Evolutionary conservation across 2,329 filamentous ascomycete genomes (phyloP).

Genomic region (Phyllosticta capitalensis): DNA sequence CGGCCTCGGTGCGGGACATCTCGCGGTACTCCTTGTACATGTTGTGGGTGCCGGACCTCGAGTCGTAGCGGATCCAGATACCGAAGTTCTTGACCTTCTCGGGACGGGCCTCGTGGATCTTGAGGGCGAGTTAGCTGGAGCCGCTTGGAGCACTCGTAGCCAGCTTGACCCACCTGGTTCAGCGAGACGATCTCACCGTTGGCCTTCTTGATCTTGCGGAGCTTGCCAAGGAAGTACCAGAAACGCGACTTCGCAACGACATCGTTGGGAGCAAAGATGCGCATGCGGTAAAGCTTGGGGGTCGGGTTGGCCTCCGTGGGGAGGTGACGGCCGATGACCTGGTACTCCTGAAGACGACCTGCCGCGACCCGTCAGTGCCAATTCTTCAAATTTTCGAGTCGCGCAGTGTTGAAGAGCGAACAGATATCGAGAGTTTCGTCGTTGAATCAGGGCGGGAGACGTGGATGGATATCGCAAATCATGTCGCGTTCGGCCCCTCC

Average conservation of each 20-base stretch:
- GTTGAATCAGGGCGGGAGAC: background rate
- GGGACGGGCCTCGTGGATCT: conserved; percentile 99
- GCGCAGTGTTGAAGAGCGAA: background rate
- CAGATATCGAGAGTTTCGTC: background rate
- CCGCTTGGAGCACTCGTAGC: background rate
- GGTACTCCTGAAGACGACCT: conserved; percentile 99
- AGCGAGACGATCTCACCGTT: conserved; percentile 98
- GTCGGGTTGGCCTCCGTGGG: conserved; percentile 94
- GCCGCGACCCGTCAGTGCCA: conserved; percentile 15
- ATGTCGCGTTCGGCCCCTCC: background rate
- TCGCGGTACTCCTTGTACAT: conserved; percentile 99
- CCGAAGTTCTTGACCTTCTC: conserved; percentile 99
- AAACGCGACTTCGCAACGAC: conserved; percentile 99
- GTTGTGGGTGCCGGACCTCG: conserved; percentile 99
- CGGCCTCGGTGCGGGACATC: conserved; percentile 90
- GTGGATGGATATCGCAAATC: background rate
- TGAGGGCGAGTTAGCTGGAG: conserved; percentile 10
- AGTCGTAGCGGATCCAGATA: conserved; percentile 99
- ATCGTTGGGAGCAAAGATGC: conserved; percentile 96
- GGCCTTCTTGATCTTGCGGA: conserved; percentile 99
- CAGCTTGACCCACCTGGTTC: conserved; percentile 66
- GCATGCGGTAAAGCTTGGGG: conserved; percentile 99
- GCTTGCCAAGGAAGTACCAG: conserved; percentile 99
- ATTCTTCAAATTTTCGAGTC: background rate
- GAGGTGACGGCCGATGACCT: conserved; percentile 99